Percentiles rank a stretch among this genome's conserved stretches.
These are phyloP conservation scores for Fusarium irregulare DNA, from an alignment of 2,329 filamentous ascomycete species.

Conservation along the genomic window DNA sequence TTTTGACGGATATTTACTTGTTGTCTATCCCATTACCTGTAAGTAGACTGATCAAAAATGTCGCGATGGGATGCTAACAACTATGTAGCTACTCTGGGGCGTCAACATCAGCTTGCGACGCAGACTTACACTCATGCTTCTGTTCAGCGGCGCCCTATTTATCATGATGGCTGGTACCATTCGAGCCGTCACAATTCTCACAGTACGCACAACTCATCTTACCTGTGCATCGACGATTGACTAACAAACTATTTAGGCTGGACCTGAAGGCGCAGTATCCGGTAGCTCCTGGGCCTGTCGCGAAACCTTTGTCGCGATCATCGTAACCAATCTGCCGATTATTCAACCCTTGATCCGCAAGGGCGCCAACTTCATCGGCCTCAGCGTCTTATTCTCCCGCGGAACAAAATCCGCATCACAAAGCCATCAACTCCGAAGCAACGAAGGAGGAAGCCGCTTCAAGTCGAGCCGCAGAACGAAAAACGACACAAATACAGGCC, in stretches of 20 bases:
- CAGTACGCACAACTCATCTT: background rate
- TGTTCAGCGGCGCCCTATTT: constrained; percentile 38
- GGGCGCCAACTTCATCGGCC: constrained; percentile 35
- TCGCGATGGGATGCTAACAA: accelerated
- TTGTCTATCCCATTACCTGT: constrained; percentile 37
- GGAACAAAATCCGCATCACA: constrained; percentile 33
- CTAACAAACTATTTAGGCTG: constrained; percentile 17
- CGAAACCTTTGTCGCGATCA: constrained; percentile 54
- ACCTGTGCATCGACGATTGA: accelerated
- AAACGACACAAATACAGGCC: background rate
- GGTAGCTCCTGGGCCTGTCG: constrained; percentile 51
- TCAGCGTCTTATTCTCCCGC: constrained; percentile 35
- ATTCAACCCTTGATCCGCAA: constrained; percentile 37
- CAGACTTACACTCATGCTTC: constrained; percentile 36
- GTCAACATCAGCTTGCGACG: constrained; percentile 40
- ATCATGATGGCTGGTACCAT: constrained; percentile 42
- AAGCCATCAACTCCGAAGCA: constrained; percentile 38
- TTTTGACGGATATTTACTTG: constrained; percentile 35
- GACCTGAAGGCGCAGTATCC: constrained; percentile 32
- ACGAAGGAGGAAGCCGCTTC: constrained; percentile 30
- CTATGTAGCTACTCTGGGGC: constrained; percentile 34
- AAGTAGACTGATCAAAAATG: background rate
- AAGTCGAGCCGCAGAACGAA: constrained; percentile 14
- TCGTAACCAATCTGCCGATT: constrained; percentile 51
- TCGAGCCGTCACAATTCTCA: constrained; percentile 34